These are phyloP conservation scores for Colletotrichum cordylinicola DNA, from an alignment of 2,329 filamentous ascomycete species.

Conservation along the genomic window DNA sequence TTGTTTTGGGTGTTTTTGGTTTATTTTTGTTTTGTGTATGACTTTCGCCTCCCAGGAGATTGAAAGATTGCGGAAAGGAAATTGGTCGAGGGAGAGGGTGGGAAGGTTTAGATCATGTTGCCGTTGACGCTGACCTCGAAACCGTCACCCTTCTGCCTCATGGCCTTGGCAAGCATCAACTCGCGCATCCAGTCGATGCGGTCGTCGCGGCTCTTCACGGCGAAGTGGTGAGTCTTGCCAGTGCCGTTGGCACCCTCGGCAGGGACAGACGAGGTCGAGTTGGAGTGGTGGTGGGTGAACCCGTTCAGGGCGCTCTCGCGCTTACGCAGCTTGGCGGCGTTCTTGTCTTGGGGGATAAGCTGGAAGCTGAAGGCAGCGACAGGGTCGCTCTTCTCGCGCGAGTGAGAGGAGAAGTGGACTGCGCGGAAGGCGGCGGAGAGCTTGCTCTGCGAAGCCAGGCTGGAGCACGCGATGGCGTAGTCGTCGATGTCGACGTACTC, in stretches of 20 bases:
- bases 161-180: constrained; percentile 87
- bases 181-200: constrained; percentile 98
- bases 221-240: constrained; percentile 92
- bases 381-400: constrained; percentile 59
- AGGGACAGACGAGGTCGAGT: constrained; percentile 28
- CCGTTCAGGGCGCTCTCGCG: constrained; percentile 53
- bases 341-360: constrained; percentile 74
- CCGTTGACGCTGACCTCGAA: constrained; percentile 85
- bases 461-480: constrained; percentile 86
- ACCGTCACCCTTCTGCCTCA: constrained; percentile 83
- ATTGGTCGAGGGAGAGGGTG: neutral
- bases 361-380: constrained; percentile 82
- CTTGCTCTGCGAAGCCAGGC: constrained; percentile 77
- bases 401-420: constrained; percentile 66
- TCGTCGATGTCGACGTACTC: constrained; percentile 88
- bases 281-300: constrained; percentile 22
- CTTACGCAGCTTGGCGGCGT: constrained; percentile 55
- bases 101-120: constrained; percentile 64
- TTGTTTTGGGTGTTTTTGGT: neutral
- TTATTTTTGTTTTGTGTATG: neutral
- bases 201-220: constrained; percentile 85
- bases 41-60: constrained; percentile 7
- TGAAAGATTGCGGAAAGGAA: constrained; percentile 13
- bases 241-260: constrained; percentile 62
- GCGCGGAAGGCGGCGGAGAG: constrained; percentile 87